A percentile compares a stretch with the other conserved stretches of the same genome.
These are phyloP conservation scores for Tolypocladium pustulatum DNA, from an alignment of 2,329 filamentous ascomycete genomes.

Conservation along the genomic window DNA sequence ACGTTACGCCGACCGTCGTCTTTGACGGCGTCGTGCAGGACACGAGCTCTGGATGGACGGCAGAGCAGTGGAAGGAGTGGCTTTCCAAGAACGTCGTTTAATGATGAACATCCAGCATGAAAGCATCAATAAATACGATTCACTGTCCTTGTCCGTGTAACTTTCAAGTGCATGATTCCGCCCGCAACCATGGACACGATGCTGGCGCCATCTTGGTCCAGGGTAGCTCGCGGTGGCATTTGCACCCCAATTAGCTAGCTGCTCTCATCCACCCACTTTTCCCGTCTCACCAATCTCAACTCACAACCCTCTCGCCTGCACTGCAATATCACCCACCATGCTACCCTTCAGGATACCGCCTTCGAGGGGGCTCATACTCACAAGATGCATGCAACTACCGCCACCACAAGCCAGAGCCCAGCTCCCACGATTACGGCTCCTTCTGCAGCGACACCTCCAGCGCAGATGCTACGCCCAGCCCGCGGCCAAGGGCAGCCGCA, in stretches of 20 bases:
- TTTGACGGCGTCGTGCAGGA: conserved; percentile 79
- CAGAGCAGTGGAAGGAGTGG: conserved; percentile 80
- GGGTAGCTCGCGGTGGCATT: background rate
- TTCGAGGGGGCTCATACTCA: background rate
- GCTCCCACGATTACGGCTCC: conserved; percentile 1
- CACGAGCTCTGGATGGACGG: conserved; percentile 69
- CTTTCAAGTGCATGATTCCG: too few relatives aligned
- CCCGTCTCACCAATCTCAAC: background rate
- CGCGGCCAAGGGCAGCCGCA: conserved; percentile 1
- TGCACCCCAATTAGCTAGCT: too few relatives aligned
- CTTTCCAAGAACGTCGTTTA: conserved; percentile 47
- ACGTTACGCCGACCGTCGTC: conserved; percentile 84
- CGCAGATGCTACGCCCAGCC: conserved; percentile 14
- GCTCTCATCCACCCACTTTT: background rate
- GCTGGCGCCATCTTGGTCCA: background rate
- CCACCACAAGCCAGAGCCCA: background rate
- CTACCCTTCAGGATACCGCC: background rate
- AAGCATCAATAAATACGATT: background rate
- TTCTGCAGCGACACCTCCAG: conserved; percentile 11
- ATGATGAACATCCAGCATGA: background rate
- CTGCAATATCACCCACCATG: background rate
- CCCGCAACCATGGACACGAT: background rate
- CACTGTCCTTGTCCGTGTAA: background rate
- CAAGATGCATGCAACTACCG: background rate
- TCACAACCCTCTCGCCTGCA: background rate